Percentiles rank a stretch among this genome's conserved stretches.
Evolutionary conservation across 163 green algal species (phyloP).

Genomic region (Prototheca stagnorum): DNA sequence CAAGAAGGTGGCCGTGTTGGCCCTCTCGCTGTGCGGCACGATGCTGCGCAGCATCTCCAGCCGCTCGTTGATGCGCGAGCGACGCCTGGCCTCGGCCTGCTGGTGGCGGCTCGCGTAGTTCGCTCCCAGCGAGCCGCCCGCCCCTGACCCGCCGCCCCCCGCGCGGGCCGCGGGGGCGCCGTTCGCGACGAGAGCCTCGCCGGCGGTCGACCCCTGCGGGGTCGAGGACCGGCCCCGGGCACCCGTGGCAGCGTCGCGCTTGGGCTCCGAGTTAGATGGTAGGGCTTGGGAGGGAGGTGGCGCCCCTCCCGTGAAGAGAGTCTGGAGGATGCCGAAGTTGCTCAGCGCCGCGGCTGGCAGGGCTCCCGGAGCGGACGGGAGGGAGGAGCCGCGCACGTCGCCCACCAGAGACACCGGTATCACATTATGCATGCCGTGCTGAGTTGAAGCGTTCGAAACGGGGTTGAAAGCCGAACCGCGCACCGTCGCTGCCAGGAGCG

Average conservation of each 20-base stretch:
- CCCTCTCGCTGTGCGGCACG: constrained; percentile 50
- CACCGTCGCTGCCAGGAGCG: not conserved
- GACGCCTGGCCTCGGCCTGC: constrained; percentile 44
- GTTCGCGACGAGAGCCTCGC: not conserved
- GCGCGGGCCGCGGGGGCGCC: not conserved
- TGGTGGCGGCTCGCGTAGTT: constrained; percentile 21
- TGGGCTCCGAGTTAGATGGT: constrained; percentile 4
- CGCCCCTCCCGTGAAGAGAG: not conserved
- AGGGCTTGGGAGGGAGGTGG: not conserved
- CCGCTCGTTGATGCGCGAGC: constrained; percentile 59
- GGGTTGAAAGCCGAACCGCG: not conserved
- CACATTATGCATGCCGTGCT: no score
- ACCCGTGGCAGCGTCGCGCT: not conserved
- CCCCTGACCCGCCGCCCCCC: not conserved
- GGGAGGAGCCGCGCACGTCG: not conserved
- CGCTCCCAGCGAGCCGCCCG: constrained; percentile 10
- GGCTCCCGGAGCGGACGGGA: not conserved
- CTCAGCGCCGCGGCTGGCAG: not conserved
- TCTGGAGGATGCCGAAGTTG: not conserved
- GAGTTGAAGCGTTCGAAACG: not conserved
- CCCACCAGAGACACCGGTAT: no score
- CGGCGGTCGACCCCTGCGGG: constrained; percentile 1
- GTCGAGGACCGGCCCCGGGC: not conserved
- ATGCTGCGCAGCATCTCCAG: constrained; percentile 43
- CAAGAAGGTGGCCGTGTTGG: constrained; percentile 64